Evolutionary conservation across 139 green algal genomes (phyloP), one percentile per base, ranked within the genome.

Genomic region (Zygnema circumcarinatum): DNA sequence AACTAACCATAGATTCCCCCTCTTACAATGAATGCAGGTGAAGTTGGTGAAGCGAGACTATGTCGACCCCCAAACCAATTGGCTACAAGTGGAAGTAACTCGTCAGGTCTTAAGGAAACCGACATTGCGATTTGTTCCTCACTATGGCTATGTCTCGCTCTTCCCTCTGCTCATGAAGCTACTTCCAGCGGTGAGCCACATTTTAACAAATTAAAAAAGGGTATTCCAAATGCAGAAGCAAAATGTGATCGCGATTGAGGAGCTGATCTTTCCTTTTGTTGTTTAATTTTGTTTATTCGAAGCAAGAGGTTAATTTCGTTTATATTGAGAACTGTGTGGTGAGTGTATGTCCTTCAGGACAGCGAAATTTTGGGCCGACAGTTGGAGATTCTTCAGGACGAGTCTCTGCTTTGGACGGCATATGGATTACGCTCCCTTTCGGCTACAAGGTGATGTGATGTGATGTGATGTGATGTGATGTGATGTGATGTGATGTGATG

Each of bases 121-220:
- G 21, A 83, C 16, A 38, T n/a, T 81, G 22, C 80, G 80, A 38
- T 42, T 94, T 38, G 95, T 98, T 25, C 95, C 93, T 25, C 93
- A 97, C 84, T 96, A 94, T 86, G 96, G 96, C 79, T 98, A 98
- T 91, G 92, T 97, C 32, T 94, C 88, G 36, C 92, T 99, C 38
- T 99, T 99, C 92, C 96, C 96, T 0, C 90, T 99, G 38, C 87
- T 98, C 53, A 94, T 98, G 94, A 72, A 89, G 11, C 91, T 98
- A 67, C 90, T 98, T 35, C 92, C 93, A 0, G n/a, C 93, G 1
- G 90, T 92, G 38, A 94, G 90, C n/a, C n/a, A n/a, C n/a, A n/a
- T n/a, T n/a, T n/a, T n/a, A n/a, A n/a, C n/a, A 29, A 72, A 29
- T 72, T 29, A 35, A n/a, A n/a, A n/a, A n/a, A n/a, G n/a, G n/a